phyloP scores from a whole-genome alignment of 305 asterid species.

The Lippia alba region DNA sequence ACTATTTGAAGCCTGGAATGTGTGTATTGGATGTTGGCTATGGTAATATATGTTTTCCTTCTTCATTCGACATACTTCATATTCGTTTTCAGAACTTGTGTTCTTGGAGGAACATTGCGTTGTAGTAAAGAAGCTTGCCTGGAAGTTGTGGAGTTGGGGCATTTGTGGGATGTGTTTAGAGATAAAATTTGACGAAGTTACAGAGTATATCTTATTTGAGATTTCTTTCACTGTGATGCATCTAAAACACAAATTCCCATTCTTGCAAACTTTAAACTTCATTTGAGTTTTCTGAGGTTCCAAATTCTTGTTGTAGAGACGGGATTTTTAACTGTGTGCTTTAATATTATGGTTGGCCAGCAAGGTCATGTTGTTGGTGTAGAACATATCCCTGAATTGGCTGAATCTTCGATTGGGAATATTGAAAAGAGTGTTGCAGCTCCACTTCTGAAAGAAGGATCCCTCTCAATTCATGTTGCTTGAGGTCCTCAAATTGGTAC shows the following conservation, averaged over 20 bases:
- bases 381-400: conserved; percentile 94
- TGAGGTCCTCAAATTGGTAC: no score
- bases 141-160: no score
- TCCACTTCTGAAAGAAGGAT: conserved; percentile 68
- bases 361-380: conserved; percentile 86
- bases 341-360: conserved; percentile 89
- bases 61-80: no score
- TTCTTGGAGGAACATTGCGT: no score
- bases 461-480: conserved; percentile 68
- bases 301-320: conserved; percentile 57
- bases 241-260: background rate
- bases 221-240: background rate
- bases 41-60: conserved; percentile 50
- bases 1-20: conserved; percentile 88
- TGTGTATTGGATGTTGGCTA: conserved; percentile 92
- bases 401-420: conserved; percentile 61
- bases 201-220: background rate
- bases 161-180: no score
- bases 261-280: conserved; percentile 3
- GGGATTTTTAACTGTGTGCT: conserved; percentile 92
- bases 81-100: no score
- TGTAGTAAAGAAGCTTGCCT: no score
- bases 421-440: conserved; percentile 82
- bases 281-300: conserved; percentile 29
- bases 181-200: background rate